Evolutionary conservation across 345 rosid species (phyloP).

Genomic region (Carallia brachiata): DNA sequence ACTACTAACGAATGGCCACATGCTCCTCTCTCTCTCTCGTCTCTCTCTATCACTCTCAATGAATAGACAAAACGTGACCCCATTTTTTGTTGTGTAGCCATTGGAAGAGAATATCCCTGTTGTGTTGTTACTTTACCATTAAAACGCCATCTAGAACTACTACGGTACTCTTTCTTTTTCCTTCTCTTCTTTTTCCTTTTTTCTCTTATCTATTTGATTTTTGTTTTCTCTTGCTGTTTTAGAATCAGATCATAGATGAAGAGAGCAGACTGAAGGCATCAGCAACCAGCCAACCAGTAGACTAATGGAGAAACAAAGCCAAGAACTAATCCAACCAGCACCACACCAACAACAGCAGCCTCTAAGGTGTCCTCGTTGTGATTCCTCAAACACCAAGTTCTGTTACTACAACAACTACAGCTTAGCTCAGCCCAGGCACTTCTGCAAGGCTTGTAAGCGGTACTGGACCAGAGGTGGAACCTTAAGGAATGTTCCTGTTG

Average conservation of each 20-base stretch:
- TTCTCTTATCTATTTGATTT: conserved; percentile 16
- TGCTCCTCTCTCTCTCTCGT: conserved; percentile 33
- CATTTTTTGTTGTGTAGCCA: conserved; percentile 23
- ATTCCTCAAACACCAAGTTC: conserved; percentile 70
- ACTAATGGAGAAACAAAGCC: conserved; percentile 34
- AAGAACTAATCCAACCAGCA: conserved; percentile 8
- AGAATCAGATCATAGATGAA: conserved; percentile 37
- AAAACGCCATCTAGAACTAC: conserved; percentile 9
- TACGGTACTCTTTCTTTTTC: conserved; percentile 8
- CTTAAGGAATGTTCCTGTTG: conserved; percentile 66
- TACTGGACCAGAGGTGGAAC: conserved; percentile 78
- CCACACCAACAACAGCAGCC: conserved; percentile 31
- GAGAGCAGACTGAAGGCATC: conserved; percentile 45
- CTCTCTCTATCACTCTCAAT: conserved; percentile 33
- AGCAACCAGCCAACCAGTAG: conserved; percentile 18
- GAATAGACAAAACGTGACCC: conserved; percentile 46
- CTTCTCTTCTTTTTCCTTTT: conserved; percentile 7
- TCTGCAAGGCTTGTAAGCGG: conserved; percentile 74
- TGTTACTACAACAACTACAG: conserved; percentile 86
- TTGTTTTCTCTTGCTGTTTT: conserved; percentile 22
- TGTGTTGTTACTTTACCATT: conserved; percentile 27
- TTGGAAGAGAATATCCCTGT: conserved; percentile 30
- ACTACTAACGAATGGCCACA: conserved; percentile 65
- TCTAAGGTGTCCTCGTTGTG: conserved; percentile 75
- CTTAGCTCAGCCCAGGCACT: conserved; percentile 64